These are phyloP conservation scores for Leishmania gerbilli DNA, from an alignment of 208 protist species.

Conservation along the genomic window DNA sequence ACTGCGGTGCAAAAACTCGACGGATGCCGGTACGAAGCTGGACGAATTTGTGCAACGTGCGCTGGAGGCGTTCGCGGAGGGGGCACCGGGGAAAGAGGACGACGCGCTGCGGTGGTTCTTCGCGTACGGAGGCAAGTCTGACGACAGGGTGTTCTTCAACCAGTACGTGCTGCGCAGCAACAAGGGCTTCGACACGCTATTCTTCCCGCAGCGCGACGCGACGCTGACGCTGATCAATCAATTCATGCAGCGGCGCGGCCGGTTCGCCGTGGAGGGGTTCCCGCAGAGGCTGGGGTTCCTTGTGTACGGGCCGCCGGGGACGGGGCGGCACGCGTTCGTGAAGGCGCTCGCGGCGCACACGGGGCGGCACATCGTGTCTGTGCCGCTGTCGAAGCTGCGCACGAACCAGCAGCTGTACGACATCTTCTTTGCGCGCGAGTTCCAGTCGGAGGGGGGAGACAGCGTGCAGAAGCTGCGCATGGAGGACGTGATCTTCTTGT, in stretches of 20 bases:
- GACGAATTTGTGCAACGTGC: slow-evolving; percentile 24
- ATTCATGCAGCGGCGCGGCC: slow-evolving; percentile 70
- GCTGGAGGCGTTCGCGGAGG: slow-evolving; percentile 28
- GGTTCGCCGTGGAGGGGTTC: slow-evolving; percentile 85
- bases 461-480: slow-evolving; percentile 40
- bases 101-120: slow-evolving; percentile 13
- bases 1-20: not conserved
- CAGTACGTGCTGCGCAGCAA: slow-evolving; percentile 71
- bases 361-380: slow-evolving; percentile 84
- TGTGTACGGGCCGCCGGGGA: slow-evolving; percentile 97
- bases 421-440: slow-evolving; percentile 80
- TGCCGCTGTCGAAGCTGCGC: slow-evolving; percentile 68
- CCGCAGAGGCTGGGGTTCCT: slow-evolving; percentile 97
- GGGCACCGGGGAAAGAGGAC: not conserved
- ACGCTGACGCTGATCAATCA: slow-evolving; percentile 81
- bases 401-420: slow-evolving; percentile 93
- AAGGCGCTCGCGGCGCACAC: slow-evolving; percentile 99
- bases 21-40: slow-evolving; percentile 10
- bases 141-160: slow-evolving; percentile 49
- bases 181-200: slow-evolving; percentile 88
- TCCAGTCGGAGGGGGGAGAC: slow-evolving; percentile 36
- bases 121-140: slow-evolving; percentile 19
- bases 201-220: slow-evolving; percentile 73
- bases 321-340: slow-evolving; percentile 98
- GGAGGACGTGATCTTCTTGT: slow-evolving; percentile 86